Evolutionary conservation across 495 filamentous ascomycete genomes (phyloP), one percentile per base, ranked within the genome.

Genomic region (Podospora bellae-mahoneyi): DNA sequence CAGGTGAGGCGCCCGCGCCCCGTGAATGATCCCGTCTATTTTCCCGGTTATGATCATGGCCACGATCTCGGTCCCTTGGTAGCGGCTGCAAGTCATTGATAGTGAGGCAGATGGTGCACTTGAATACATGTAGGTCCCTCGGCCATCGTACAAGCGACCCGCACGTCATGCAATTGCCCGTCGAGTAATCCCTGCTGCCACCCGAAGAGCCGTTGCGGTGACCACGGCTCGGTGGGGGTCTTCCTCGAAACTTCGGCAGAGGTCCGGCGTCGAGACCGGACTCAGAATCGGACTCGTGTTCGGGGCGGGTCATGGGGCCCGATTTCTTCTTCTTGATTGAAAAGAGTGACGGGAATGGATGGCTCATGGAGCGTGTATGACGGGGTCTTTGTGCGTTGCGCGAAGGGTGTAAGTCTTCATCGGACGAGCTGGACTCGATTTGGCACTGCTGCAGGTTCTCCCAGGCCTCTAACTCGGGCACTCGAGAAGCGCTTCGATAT

Each of bases 81-180:
- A 64, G 69, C 15, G 87, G 87, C 67, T 86, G 85, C 60, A 97
- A 74, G 74, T 97, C 93, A 71, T 95, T 97, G 72, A 97, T 87
- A 60, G 91, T 96, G 72, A 92, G 80, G 77, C 94, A 97, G 60
- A 90, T 87, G 39, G 91, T 90, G 78, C 94, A 97, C 71, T 92
- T 85, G 79, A 94, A 97, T 56, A 89, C 83, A 28, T 85, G 84
- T 70, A 94, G 75, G 66, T 89, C 83, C 67, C 84, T 85, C n/a
- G 94, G 93, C 91, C 93, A 97, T 61, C 89, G 88, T 60, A 97
- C 87, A 55, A 87, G 86, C 61, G 89, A 91, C 75, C 89, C 90
- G 75, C 94, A 96, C 13, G 91, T 92, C 82, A 89, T 88, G 73
- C 92, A 96, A 72, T 85, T 90, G 16, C 92, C 92, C 32, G 89